phyloP scores from a whole-genome alignment of 2,329 filamentous ascomycete species.

The Neofusicoccum cordaticola region DNA sequence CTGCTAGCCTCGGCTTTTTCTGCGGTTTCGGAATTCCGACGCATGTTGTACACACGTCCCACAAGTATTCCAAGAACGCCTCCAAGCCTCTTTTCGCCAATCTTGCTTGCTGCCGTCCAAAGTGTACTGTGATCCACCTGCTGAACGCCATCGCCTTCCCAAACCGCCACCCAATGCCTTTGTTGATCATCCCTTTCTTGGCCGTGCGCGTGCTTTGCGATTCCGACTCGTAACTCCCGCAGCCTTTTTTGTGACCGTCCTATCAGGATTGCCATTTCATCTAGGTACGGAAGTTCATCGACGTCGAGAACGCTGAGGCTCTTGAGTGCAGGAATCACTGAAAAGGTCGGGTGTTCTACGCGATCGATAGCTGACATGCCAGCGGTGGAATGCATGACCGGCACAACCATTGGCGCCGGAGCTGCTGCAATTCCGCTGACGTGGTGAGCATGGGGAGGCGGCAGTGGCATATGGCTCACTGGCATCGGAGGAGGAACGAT shows the following conservation, averaged over 20 bases:
- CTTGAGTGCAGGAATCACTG: constrained; percentile 69
- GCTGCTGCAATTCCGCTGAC: constrained; percentile 33
- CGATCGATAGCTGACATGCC: constrained; percentile 41
- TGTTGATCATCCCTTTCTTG: constrained; percentile 43
- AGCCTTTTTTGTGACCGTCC: constrained; percentile 65
- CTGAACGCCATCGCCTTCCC: constrained; percentile 61
- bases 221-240: constrained; percentile 70
- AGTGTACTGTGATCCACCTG: constrained; percentile 61
- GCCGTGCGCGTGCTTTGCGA: constrained; percentile 54
- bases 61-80: constrained; percentile 68
- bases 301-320: constrained; percentile 77
- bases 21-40: constrained; percentile 32
- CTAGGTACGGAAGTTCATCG: constrained; percentile 77
- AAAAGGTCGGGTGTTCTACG: constrained; percentile 78
- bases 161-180: constrained; percentile 58
- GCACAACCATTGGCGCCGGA: constrained; percentile 32
- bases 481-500: constrained; percentile 36
- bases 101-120: constrained; percentile 51
- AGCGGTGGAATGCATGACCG: constrained; percentile 28
- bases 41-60: constrained; percentile 63
- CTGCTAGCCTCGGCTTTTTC: neutral
- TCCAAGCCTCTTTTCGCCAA: constrained; percentile 63
- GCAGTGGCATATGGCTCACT: constrained; percentile 13
- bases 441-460: constrained; percentile 25
- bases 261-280: constrained; percentile 77